A percentile compares a stretch with the other conserved stretches of the same genome.
These are phyloP conservation scores for Colletotrichum godetiae DNA, from an alignment of 2,329 filamentous ascomycete species.

Conservation along the genomic window DNA sequence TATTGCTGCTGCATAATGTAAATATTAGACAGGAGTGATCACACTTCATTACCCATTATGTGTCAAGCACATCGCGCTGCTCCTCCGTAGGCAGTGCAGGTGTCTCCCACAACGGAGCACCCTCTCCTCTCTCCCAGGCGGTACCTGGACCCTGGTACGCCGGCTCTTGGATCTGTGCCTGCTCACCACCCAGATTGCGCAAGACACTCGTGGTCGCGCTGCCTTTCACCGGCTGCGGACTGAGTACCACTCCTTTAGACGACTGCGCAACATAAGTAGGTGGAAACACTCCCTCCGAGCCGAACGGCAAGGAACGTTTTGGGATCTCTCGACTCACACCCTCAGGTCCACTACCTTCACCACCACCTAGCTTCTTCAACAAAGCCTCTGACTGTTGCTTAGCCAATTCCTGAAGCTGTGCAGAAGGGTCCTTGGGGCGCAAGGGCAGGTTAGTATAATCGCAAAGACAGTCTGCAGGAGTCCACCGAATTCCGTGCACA, in stretches of 20 bases:
- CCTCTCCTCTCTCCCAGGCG: slow-evolving; percentile 64
- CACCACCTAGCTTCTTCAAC: slow-evolving; percentile 61
- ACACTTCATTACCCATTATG: slow-evolving; percentile 38
- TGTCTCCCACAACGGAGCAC: slow-evolving; percentile 47
- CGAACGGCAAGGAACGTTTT: slow-evolving; percentile 61
- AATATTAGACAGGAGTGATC: slow-evolving; percentile 18
- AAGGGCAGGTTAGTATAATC: slow-evolving; percentile 65
- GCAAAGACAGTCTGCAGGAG: slow-evolving; percentile 64
- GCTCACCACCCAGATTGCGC: slow-evolving; percentile 43
- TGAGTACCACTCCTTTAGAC: slow-evolving; percentile 46
- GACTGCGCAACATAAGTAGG: slow-evolving; percentile 57
- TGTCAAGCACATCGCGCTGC: slow-evolving; percentile 54
- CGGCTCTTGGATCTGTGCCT: slow-evolving; percentile 51
- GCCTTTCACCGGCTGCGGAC: slow-evolving; percentile 57
- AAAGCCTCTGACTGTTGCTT: slow-evolving; percentile 73
- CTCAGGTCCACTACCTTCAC: slow-evolving; percentile 40
- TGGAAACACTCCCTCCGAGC: slow-evolving; percentile 60
- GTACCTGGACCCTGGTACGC: slow-evolving; percentile 62
- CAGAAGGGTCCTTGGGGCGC: slow-evolving; percentile 73
- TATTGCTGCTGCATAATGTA: slow-evolving; percentile 27
- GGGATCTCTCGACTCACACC: slow-evolving; percentile 57
- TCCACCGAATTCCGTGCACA: slow-evolving; percentile 67
- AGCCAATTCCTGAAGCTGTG: slow-evolving; percentile 76
- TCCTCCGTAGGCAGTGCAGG: slow-evolving; percentile 53
- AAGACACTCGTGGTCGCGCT: slow-evolving; percentile 48